These are phyloP conservation scores for Periconia sp. DNA, from an alignment of 2,329 filamentous ascomycete genomes.

Conservation along the genomic window DNA sequence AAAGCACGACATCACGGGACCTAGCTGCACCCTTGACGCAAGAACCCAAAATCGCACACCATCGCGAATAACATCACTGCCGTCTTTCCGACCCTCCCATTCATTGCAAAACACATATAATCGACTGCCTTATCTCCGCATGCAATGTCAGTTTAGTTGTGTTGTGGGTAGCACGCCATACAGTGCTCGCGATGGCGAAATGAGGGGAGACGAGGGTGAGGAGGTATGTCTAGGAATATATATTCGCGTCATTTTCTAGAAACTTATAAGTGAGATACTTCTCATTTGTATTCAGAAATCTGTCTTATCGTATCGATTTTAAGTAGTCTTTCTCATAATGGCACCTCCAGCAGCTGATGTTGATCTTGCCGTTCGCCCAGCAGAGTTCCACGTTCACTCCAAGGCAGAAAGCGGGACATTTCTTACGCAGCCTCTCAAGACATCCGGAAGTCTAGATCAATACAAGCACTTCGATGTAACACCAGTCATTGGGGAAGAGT, in stretches of 20 bases:
- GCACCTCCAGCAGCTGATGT: constrained; percentile 7
- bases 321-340: background rate
- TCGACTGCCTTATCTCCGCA: background rate
- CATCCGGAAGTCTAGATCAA: constrained; percentile 48
- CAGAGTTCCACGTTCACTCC: background rate
- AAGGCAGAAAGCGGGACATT: background rate
- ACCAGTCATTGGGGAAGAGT: constrained; percentile 57
- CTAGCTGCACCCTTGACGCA: constrained; percentile 8
- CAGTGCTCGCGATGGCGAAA: background rate
- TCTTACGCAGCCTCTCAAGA: constrained; percentile 36
- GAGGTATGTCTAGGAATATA: too few species aligned
- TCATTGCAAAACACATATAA: constrained; percentile 46
- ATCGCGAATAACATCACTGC: constrained; percentile 3
- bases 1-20: too few species aligned
- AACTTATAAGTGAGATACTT: too few species aligned
- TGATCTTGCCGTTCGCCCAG: constrained; percentile 2
- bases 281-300: too few species aligned
- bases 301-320: background rate
- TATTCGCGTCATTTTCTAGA: background rate
- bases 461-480: constrained; percentile 57
- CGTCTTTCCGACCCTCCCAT: constrained; percentile 1
- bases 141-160: background rate
- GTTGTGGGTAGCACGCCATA: background rate
- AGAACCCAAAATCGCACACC: constrained; percentile 5
- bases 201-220: background rate